Percentiles rank a stretch among this genome's conserved stretches.
These are phyloP conservation scores for Pholiota molesta DNA, from an alignment of 768 basidiomycete genomes.

Conservation along the genomic window DNA sequence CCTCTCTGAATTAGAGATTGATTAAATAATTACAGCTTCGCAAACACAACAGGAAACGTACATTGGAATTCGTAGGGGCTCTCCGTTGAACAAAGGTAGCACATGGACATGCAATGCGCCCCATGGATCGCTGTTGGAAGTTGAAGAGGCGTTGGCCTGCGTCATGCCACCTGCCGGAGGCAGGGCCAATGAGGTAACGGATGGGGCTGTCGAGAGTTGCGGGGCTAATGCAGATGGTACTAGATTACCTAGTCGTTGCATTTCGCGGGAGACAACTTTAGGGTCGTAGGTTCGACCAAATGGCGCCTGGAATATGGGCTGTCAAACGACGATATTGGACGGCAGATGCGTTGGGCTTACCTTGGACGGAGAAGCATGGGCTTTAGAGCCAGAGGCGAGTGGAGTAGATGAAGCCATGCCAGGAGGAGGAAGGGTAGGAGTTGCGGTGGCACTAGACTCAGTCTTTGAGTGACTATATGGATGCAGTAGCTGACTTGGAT, in stretches of 20 bases:
- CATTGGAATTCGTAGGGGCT: slow-evolving; percentile 85
- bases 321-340: slow-evolving; percentile 3
- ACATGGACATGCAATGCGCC: slow-evolving; percentile 83
- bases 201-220: slow-evolving; percentile 50
- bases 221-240: slow-evolving; percentile 56
- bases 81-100: slow-evolving; percentile 90
- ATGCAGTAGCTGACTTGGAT: slow-evolving; percentile 38
- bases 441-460: slow-evolving; percentile 33
- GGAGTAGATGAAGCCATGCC: slow-evolving; percentile 39
- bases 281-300: slow-evolving; percentile 78
- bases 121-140: slow-evolving; percentile 73
- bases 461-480: slow-evolving; percentile 40
- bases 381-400: slow-evolving; percentile 35
- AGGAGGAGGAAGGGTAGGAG: slow-evolving; percentile 26
- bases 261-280: slow-evolving; percentile 80
- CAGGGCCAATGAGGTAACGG: slow-evolving; percentile 49
- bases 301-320: slow-evolving; percentile 39
- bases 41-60: slow-evolving; percentile 33
- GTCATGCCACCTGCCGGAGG: slow-evolving; percentile 42
- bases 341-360: slow-evolving; percentile 24
- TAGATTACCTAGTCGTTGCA: slow-evolving; percentile 78
- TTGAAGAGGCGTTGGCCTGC: slow-evolving; percentile 41
- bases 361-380: slow-evolving; percentile 57
- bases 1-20: slow-evolving; percentile 58
- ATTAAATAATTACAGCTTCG: slow-evolving; percentile 6